phyloP scores from a whole-genome alignment of 176 grass and related monocot genomes.

The Luzula sylvatica region DNA sequence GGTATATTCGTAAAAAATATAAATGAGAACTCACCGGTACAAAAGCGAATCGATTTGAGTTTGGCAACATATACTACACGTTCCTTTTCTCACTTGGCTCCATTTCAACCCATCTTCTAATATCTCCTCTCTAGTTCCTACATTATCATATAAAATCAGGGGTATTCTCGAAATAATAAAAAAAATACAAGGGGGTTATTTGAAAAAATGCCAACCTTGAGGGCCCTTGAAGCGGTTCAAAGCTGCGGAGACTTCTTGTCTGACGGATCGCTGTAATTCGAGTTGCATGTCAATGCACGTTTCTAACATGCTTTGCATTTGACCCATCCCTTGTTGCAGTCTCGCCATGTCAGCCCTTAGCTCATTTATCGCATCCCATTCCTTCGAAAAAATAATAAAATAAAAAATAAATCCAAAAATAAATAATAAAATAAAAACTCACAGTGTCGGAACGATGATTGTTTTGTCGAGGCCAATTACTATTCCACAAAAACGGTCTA shows the following conservation, averaged over 20 bases:
- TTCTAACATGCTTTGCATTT: conserved; percentile 94
- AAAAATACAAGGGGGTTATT: not conserved
- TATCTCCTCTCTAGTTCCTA: conserved; percentile 44
- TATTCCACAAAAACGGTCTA: conserved; percentile 59
- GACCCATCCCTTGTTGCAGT: conserved; percentile 88
- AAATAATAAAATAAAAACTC: conserved; percentile 26
- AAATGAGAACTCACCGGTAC: conserved; percentile 50
- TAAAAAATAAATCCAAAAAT: conserved; percentile 8
- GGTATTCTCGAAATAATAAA: too few species aligned
- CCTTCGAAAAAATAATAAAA: conserved; percentile 37
- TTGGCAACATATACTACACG: conserved; percentile 76
- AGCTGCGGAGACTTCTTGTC: conserved; percentile 95
- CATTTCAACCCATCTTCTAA: conserved; percentile 80
- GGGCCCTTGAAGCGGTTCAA: conserved; percentile 74
- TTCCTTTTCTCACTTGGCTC: conserved; percentile 81
- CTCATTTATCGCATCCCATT: conserved; percentile 98
- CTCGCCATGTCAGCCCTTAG: conserved; percentile 81
- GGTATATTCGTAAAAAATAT: not conserved
- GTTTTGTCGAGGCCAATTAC: conserved; percentile 81
- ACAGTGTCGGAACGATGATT: conserved; percentile 83
- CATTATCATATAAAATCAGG: not conserved
- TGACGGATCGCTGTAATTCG: conserved; percentile 86
- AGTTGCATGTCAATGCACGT: conserved; percentile 99
- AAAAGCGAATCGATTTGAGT: conserved; percentile 88
- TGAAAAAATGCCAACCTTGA: conserved; percentile 38